phyloP scores from a whole-genome alignment of 371 early-diverging fungal genomes.

The Mortierella sp. region DNA sequence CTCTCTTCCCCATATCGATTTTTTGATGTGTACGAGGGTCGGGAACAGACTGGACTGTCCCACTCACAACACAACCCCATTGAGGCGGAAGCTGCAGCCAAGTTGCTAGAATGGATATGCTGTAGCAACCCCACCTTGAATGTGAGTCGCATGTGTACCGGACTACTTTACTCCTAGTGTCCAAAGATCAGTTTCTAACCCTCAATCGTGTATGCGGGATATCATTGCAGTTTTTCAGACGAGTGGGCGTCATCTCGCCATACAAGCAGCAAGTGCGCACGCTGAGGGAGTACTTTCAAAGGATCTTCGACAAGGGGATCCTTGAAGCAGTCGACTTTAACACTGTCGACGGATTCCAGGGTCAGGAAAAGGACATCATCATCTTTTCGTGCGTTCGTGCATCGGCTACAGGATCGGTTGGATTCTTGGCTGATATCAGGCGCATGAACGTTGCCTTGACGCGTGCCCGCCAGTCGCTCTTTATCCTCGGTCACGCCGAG shows the following conservation, averaged over 20 bases:
- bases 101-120: slow-evolving; percentile 74
- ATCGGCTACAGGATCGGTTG: slow-evolving; percentile 72
- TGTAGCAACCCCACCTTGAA: slow-evolving; percentile 63
- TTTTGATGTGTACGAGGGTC: slow-evolving; percentile 77
- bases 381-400: slow-evolving; percentile 96
- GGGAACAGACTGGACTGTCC: slow-evolving; percentile 72
- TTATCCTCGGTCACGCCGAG: slow-evolving; percentile 86
- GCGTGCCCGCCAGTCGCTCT: slow-evolving; percentile 89
- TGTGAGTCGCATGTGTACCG: slow-evolving; percentile 45
- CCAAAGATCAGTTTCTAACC: too few species aligned
- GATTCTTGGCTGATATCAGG: slow-evolving; percentile 91
- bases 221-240: slow-evolving; percentile 74
- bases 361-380: slow-evolving; percentile 97
- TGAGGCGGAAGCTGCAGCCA: slow-evolving; percentile 82
- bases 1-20: slow-evolving; percentile 84
- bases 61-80: slow-evolving; percentile 84
- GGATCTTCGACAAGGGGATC: slow-evolving; percentile 69
- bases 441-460: slow-evolving; percentile 97
- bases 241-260: slow-evolving; percentile 92
- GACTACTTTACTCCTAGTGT: too few species aligned
- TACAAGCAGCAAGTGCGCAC: slow-evolving; percentile 89
- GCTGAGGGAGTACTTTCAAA: slow-evolving; percentile 72
- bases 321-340: slow-evolving; percentile 89
- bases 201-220: too few species aligned
- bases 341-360: slow-evolving; percentile 99